phyloP scores from a whole-genome alignment of 2,329 filamentous ascomycete genomes.

The Fusarium compactum region DNA sequence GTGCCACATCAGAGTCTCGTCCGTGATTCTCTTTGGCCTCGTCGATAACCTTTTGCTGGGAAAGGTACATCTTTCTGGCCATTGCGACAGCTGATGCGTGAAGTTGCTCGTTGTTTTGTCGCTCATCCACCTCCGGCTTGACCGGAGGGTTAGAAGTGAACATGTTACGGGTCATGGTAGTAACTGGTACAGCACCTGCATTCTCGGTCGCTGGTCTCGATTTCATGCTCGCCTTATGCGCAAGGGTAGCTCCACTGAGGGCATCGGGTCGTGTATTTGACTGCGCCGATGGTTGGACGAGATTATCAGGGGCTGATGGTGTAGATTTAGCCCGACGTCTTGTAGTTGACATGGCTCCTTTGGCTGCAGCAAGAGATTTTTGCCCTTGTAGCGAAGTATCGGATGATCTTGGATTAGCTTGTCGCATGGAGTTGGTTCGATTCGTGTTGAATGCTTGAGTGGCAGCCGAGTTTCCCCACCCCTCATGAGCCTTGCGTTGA shows the following conservation, averaged over 20 bases:
- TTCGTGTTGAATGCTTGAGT: conserved; percentile 69
- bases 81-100: conserved; percentile 88
- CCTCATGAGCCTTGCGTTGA: conserved; percentile 46
- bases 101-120: conserved; percentile 76
- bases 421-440: conserved; percentile 47
- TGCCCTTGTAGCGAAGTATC: conserved; percentile 63
- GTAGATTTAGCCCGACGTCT: conserved; percentile 75
- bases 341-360: conserved; percentile 75
- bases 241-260: conserved; percentile 77
- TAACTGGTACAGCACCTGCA: conserved; percentile 74
- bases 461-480: conserved; percentile 77
- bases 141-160: conserved; percentile 82
- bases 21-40: conserved; percentile 58
- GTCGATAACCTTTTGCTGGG: conserved; percentile 73
- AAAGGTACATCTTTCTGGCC: conserved; percentile 86
- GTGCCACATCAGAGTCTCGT: conserved; percentile 50
- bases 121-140: conserved; percentile 78
- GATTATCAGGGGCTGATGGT: conserved; percentile 56
- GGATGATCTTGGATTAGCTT: conserved; percentile 40
- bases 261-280: conserved; percentile 71
- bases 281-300: conserved; percentile 31
- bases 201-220: conserved; percentile 65
- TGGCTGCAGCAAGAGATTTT: conserved; percentile 80
- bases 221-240: conserved; percentile 65
- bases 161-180: conserved; percentile 78